Base-by-base conservation (phyloP, 176 grass and related monocot species). In the Chloris gayana region DNA sequence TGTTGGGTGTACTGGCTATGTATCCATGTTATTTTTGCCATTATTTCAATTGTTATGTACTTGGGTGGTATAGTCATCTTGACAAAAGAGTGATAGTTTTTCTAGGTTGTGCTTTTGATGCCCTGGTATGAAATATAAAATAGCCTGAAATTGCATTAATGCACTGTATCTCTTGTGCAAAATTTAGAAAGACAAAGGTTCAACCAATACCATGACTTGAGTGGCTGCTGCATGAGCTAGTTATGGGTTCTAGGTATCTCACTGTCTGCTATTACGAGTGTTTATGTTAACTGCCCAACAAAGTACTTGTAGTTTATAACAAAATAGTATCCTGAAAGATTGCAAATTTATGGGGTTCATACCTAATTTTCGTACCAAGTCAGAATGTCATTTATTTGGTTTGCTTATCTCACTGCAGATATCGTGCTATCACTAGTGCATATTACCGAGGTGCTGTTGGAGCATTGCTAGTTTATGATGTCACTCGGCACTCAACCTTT, bases 401-500 rank as follows among this genome's bases (percentile, higher is more conserved):
- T 71, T 26, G 17, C 57, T 57, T 75, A 10, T 69, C 82, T 65
- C 31, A 76, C 74, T 13, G 74, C 86, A 97, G 94, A 60, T 97
- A 97, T 22, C 91, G 94, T 74, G 91, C 94, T 76, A 97, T 97
- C 21, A 97, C 94, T 22, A 97, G 94, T 77, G 94, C 94, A 72
- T 97, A 97, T 80, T 97, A 93, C 70, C 77, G 94, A 32, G 94
- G 94, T 77, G 91, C 94, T 62, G 94, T 97, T 26, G 94, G 94
- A 60, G 91, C 94, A 0, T 82, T 97, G 70, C 94, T 97, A 18
- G 69, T 93, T 12, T 97, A 97, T 41, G 94, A 97, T 42, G 91
- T 97, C 70, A 97, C 94, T 51, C 88, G 91, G 19, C 91, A 87
- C 60, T 66, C 88, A 6, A 97, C 94, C 14, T 97, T 91, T 63